Base-by-base conservation (phyloP, 148 eudicot genomes). In the Fagopyrum esculentum region DNA sequence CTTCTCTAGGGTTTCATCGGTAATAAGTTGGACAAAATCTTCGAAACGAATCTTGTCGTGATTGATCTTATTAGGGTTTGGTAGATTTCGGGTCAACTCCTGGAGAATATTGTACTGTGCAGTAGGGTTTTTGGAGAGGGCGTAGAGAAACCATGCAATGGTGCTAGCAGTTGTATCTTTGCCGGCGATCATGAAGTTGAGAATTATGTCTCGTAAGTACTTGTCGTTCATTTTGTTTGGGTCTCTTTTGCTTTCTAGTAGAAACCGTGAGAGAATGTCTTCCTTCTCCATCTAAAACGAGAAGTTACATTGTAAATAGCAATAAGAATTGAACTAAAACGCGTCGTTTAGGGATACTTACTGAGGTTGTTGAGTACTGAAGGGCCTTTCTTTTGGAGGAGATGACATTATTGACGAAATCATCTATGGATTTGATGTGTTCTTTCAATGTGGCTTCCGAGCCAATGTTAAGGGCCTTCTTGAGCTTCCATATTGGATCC, bases 401-500 rank as follows among this genome's bases (percentile, higher is more conserved):
- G 77, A 93, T 90, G 51, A 93, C 66, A 2, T 73, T 71, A 45
- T 83, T 76, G 72, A 93, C 88, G 74, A 93, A 93, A 57, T 66
- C 56, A 7, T 93, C 76, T 16, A 93, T 80, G 54, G 80, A 45
- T 78, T 84, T 76, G 68, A 87, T 76, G 83, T 87, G 88, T 77
- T 77, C 81, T 75, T 75, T 89, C 11, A 93, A 83, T 50, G 82
- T 44, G 35, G 88, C 90, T 79, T 90, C 96, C 19, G 83, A 80
- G 30, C 96, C 89, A 11, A 90, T 81, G 69, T 86, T 89, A 4
- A 93, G 79, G 45, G 75, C 79, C 77, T 80, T 72, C 71, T 93
- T 87, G 5, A 93, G 48, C 78, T 84, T 90, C 93, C 96, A 89
- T 26, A 80, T 19, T 13, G 92, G 88, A 82, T 90, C 92, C 35